Conservation (phyloP, 1,139 yeast genomes). For the Geotrichum candidum region DNA sequence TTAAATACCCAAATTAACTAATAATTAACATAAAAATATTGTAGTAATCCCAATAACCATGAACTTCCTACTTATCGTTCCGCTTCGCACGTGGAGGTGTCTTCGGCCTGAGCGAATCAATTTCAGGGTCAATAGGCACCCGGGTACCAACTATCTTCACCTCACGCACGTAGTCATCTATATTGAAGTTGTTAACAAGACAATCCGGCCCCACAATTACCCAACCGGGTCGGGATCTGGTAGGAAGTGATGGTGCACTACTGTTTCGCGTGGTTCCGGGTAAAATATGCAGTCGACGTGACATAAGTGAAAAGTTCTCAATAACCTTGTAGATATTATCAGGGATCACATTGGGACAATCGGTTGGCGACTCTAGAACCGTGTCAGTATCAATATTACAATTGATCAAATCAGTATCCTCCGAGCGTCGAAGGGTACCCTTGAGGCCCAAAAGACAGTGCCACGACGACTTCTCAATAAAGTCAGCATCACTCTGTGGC, state of each 20-base stretch:
- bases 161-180: slow-evolving; percentile 41
- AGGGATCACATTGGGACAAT: slow-evolving; percentile 54
- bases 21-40: background rate
- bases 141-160: slow-evolving; percentile 42
- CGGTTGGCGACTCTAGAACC: slow-evolving; percentile 47
- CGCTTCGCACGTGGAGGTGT: slow-evolving; percentile 46
- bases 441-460: slow-evolving; percentile 98
- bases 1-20: too few species aligned
- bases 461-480: slow-evolving; percentile 45
- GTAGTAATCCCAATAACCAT: background rate
- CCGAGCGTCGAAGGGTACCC: slow-evolving; percentile 83
- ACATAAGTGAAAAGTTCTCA: slow-evolving; percentile 84
- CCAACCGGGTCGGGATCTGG: slow-evolving; percentile 81
- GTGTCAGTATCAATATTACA: slow-evolving; percentile 90
- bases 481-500: slow-evolving; percentile 23
- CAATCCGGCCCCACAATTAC: slow-evolving; percentile 83
- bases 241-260: slow-evolving; percentile 45
- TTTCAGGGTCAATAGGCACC: slow-evolving; percentile 63
- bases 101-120: slow-evolving; percentile 76
- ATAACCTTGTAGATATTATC: slow-evolving; percentile 71
- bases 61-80: slow-evolving; percentile 7
- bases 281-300: slow-evolving; percentile 74
- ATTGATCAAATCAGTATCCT: slow-evolving; percentile 77
- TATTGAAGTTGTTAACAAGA: slow-evolving; percentile 61
- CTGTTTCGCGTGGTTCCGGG: slow-evolving; percentile 53